These are phyloP conservation scores for Ceratocystis alfenasii DNA, from an alignment of 2,329 filamentous ascomycete species.

Conservation along the genomic window DNA sequence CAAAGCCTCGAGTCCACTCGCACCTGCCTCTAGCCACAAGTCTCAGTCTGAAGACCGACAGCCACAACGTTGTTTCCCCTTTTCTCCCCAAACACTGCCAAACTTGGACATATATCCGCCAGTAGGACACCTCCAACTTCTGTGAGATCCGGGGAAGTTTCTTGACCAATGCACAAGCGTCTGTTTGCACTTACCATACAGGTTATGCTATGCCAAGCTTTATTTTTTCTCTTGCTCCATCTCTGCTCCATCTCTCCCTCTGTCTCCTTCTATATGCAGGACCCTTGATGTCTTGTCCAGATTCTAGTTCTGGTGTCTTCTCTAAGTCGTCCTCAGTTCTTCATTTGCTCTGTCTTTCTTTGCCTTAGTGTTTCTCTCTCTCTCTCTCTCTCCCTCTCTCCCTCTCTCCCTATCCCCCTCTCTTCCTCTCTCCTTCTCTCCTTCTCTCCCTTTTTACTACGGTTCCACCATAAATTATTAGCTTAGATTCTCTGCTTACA, in stretches of 20 bases:
- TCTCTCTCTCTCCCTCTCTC: not conserved
- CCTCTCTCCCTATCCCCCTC: not conserved
- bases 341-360: not conserved
- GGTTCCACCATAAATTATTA: not conserved
- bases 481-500: not conserved
- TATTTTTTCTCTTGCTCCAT: not conserved
- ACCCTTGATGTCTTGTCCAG: not conserved
- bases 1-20: no score
- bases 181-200: not conserved
- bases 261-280: not conserved
- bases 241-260: not conserved
- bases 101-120: constrained; percentile 7
- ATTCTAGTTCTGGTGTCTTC: not conserved
- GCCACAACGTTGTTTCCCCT: not conserved
- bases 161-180: not conserved
- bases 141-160: constrained; percentile 2
- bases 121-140: not conserved
- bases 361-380: not conserved
- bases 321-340: not conserved
- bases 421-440: not conserved
- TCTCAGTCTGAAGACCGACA: not conserved
- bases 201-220: not conserved
- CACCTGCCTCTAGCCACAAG: not conserved
- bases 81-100: not conserved
- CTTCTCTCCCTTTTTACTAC: not conserved